These are phyloP conservation scores for Fusarium paranaense DNA, from an alignment of 2,329 filamentous ascomycete species.

Conservation along the genomic window DNA sequence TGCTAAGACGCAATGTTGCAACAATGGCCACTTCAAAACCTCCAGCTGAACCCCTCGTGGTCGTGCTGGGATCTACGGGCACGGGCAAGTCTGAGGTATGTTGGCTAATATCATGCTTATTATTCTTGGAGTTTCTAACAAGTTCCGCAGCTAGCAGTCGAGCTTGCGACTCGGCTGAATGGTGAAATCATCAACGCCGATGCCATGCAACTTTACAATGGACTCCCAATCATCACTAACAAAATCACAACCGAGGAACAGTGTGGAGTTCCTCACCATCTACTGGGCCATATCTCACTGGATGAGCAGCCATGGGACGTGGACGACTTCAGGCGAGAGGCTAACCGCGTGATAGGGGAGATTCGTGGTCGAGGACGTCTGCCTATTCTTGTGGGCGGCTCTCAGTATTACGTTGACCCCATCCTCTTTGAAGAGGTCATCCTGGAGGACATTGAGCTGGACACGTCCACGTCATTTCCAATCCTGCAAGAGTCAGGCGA, in stretches of 20 bases:
- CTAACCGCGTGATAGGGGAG: constrained; percentile 76
- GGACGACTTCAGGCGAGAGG: constrained; percentile 78
- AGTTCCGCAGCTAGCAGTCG: constrained; percentile 79
- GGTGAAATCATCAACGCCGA: constrained; percentile 98
- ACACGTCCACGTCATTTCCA: constrained; percentile 64
- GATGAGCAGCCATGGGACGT: constrained; percentile 87
- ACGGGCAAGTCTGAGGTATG: constrained; percentile 92
- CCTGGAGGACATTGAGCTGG: constrained; percentile 53
- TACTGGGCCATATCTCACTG: constrained; percentile 82
- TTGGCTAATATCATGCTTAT: not conserved
- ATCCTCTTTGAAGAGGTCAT: constrained; percentile 81
- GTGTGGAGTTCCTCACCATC: constrained; percentile 85
- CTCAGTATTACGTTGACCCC: constrained; percentile 93
- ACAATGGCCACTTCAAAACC: constrained; percentile 54
- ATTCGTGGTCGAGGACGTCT: constrained; percentile 83
- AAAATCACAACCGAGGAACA: constrained; percentile 83
- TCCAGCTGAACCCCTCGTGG: constrained; percentile 74
- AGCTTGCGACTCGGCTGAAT: constrained; percentile 83
- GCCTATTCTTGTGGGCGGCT: constrained; percentile 93
- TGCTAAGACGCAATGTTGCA: constrained; percentile 50
- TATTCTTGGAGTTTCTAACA: constrained; percentile 3
- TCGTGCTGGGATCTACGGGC: constrained; percentile 89
- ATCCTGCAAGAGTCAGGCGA: constrained; percentile 80
- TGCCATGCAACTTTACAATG: constrained; percentile 96
- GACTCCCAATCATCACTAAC: constrained; percentile 94